Conservation (phyloP, 1,139 yeast genomes). For the Geotrichum reessii region DNA sequence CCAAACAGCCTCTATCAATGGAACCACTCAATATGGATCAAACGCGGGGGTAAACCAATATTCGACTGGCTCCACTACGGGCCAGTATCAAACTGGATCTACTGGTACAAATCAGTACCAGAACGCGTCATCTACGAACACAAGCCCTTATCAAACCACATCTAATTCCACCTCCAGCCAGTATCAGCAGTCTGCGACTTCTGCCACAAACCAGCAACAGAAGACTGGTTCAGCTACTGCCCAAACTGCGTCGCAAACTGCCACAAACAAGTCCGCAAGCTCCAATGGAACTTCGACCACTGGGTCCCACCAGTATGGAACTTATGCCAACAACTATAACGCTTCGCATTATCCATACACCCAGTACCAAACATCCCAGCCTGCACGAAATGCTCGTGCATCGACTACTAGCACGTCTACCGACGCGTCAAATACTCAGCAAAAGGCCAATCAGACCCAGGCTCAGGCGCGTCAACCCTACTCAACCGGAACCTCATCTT, state of each 20-base stretch:
- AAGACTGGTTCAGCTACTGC: neutral
- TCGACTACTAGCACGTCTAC: constrained; percentile 1
- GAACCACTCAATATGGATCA: neutral
- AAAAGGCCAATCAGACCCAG: neutral
- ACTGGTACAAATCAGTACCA: neutral
- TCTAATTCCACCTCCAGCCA: too few relatives aligned
- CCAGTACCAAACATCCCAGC: constrained; percentile 1
- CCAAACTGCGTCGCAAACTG: neutral
- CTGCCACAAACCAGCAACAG: constrained; percentile 2
- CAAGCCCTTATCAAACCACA: constrained; percentile 3
- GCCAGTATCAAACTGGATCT: neutral
- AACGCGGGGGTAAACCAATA: neutral
- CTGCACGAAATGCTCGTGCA: neutral
- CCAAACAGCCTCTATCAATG: neutral
- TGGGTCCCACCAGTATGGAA: constrained; percentile 1
- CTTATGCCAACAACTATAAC: neutral
- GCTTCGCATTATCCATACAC: constrained; percentile 1
- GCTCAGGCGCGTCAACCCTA: constrained; percentile 10
- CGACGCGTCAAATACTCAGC: constrained; percentile 1
- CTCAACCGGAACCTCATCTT: constrained; percentile 3
- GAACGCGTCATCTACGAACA: neutral
- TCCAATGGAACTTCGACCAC: neutral
- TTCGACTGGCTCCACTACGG: neutral
- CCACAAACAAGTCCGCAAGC: neutral
- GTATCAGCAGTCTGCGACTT: neutral